Evolutionary conservation across 208 protist genomes (phyloP), one percentile per base, ranked within the genome.

Genomic region (Perkinsela sp.): DNA sequence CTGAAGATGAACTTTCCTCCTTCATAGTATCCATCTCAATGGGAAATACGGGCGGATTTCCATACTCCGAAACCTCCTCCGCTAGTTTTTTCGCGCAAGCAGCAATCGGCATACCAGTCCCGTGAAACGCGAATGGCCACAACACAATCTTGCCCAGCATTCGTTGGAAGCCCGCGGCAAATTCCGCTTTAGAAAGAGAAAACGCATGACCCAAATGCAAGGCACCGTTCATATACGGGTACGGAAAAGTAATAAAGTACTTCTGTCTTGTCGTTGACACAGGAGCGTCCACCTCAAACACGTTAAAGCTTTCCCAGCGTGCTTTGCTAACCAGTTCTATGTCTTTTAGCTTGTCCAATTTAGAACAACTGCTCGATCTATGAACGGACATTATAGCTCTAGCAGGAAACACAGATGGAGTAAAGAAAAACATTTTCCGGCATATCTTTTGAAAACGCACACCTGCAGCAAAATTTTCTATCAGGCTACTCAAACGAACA

Each of bases 111-210:
- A 98, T 99, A 71, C 97, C 97, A 0, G 97, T 99, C 74, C 96
- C 97, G 78, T 99, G 98, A 76, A 99, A 98, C 6, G 79, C 96
- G 76, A 99, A 99, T n/a, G 98, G 96, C 81, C 97, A 99, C n/a
- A 99, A 82, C 1, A 85, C 87, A 29, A 85, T 74, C 71, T 94
- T 88, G 28, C 98, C 97, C 74, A 94, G 88, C 78, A 99, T 84
- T 65, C 90, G 90, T 80, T 98, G 81, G 74, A 93, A 99, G 70
- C 94, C 85, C 30, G 86, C 93, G 30, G 91, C 85, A 74, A 99
- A 99, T 79, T 99, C 97, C 30, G 90, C 76, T 82, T 99, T 99
- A 65, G 96, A 95, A 28, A 98, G 69, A 28, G 96, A 96, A 80
- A 99, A 99, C 28, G 85, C 84, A 77, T 99, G 98, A 1, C 98